Conservation (phyloP, 352 stramenopile species). For the Pythium sp. region DNA sequence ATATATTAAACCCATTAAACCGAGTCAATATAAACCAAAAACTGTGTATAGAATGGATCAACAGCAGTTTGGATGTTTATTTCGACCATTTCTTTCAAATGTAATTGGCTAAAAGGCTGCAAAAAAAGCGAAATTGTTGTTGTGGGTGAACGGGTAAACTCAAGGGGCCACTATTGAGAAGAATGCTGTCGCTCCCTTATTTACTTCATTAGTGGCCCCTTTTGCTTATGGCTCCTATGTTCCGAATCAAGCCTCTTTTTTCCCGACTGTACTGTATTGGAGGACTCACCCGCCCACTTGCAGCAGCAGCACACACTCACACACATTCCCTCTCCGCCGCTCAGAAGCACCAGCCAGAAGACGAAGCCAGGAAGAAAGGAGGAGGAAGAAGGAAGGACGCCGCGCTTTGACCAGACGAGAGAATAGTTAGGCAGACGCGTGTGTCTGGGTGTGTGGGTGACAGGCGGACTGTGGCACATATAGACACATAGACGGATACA, state of each 20-base stretch:
- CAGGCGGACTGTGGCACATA: neutral
- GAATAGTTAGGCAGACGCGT: neutral
- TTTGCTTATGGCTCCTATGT: neutral
- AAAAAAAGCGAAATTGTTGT: too few relatives aligned
- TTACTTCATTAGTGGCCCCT: too few relatives aligned
- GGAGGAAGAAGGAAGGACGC: neutral
- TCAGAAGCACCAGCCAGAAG: slow-evolving; percentile 3
- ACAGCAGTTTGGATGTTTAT: too few relatives aligned
- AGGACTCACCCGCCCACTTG: slow-evolving; percentile 4
- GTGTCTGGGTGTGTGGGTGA: neutral
- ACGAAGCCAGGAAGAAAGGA: neutral
- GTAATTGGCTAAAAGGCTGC: too few relatives aligned
- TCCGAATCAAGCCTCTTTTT: neutral
- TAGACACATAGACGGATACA: neutral
- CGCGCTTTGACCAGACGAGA: neutral
- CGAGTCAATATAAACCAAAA: too few relatives aligned
- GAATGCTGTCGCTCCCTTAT: too few relatives aligned
- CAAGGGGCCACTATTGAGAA: too few relatives aligned
- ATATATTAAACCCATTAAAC: too few relatives aligned
- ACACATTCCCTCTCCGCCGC: slow-evolving; percentile 7
- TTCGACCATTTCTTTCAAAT: too few relatives aligned
- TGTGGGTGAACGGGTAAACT: too few relatives aligned
- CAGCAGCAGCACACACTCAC: neutral
- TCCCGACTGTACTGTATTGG: neutral
- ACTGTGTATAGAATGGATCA: too few relatives aligned